These are phyloP conservation scores for Boletus bicolor DNA, from an alignment of 768 basidiomycete genomes.

Conservation along the genomic window DNA sequence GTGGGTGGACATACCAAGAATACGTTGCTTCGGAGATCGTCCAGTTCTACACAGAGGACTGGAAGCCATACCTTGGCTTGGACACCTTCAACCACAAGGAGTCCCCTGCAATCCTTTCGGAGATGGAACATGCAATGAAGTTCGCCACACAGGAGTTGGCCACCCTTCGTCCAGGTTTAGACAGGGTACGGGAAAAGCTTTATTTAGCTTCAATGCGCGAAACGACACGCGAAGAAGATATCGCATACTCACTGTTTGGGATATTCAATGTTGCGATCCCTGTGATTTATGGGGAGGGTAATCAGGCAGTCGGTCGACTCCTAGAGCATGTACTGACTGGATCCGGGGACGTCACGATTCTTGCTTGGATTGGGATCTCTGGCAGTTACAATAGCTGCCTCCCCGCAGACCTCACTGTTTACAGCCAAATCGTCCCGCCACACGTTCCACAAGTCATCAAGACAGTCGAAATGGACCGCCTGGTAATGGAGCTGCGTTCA, in stretches of 20 bases:
- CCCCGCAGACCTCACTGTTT: neutral
- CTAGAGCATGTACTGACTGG: slow-evolving; percentile 5
- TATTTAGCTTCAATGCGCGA: slow-evolving; percentile 1
- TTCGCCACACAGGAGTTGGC: neutral
- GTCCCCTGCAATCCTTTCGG: neutral
- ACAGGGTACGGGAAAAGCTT: slow-evolving; percentile 11
- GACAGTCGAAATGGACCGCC: neutral
- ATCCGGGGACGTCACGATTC: neutral
- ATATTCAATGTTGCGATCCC: too few relatives aligned
- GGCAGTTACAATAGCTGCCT: slow-evolving; percentile 6
- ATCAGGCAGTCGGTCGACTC: slow-evolving; percentile 6
- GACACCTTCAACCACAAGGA: neutral
- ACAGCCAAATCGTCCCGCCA: neutral
- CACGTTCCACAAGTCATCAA: neutral
- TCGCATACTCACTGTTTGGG: too few relatives aligned
- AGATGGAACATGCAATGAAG: neutral
- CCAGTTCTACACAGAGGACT: too few relatives aligned
- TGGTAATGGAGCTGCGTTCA: neutral
- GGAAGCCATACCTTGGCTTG: too few relatives aligned
- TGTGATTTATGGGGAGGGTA: too few relatives aligned
- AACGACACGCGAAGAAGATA: neutral
- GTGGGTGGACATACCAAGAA: too few relatives aligned
- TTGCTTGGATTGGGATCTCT: slow-evolving; percentile 3
- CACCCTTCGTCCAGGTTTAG: neutral
- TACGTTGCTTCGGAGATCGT: too few relatives aligned